These are phyloP conservation scores for Neoconidiobolus thromboides DNA, from an alignment of 371 early-diverging fungal genomes.

Conservation along the genomic window DNA sequence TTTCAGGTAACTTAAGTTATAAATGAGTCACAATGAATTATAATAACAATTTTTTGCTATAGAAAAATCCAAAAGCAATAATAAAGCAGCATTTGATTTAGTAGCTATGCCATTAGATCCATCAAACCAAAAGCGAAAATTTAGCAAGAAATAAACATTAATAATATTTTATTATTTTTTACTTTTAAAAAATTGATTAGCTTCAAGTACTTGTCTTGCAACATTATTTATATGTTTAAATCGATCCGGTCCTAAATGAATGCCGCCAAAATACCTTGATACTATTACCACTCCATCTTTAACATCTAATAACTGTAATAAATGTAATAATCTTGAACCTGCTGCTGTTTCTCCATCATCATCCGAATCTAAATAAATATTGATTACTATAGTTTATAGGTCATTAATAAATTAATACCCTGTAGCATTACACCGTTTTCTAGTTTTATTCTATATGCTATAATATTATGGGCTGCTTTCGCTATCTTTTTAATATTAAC, in stretches of 20 bases:
- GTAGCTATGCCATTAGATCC: no score
- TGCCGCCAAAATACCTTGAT: constrained; percentile 81
- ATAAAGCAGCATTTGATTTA: no score
- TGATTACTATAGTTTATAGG: neutral
- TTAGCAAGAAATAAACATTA: no score
- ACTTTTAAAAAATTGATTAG: no score
- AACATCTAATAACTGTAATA: constrained; percentile 52
- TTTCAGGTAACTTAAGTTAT: no score
- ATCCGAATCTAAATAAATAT: constrained; percentile 31
- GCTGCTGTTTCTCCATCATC: constrained; percentile 73
- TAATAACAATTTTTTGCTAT: no score
- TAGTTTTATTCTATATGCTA: constrained; percentile 59
- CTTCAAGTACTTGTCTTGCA: constrained; percentile 49
- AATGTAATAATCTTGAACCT: constrained; percentile 47
- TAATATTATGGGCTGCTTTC: constrained; percentile 74
- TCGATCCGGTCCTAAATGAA: constrained; percentile 59
- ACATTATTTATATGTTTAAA: constrained; percentile 83
- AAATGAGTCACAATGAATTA: no score
- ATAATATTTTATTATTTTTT: no score
- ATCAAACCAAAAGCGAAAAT: no score
- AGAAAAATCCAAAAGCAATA: no score
- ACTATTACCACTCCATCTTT: constrained; percentile 67
- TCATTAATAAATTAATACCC: constrained; percentile 10
- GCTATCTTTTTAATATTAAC: constrained; percentile 55
- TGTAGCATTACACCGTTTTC: constrained; percentile 30